Base-by-base conservation (phyloP, 768 basidiomycete species). In the Boletus insuetus region DNA sequence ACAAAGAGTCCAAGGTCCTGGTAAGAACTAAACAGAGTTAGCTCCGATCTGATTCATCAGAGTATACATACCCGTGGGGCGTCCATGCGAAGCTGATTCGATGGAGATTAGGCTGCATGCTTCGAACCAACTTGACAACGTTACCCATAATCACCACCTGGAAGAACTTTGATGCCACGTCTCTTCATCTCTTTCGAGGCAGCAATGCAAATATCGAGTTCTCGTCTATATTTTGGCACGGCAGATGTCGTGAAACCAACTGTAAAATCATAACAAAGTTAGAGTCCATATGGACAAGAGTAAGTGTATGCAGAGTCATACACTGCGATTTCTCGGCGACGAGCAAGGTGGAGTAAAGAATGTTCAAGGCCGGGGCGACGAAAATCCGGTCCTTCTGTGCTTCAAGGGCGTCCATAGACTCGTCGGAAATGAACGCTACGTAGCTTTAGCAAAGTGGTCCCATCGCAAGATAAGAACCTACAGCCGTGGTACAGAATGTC, bases 81-180 rank as follows among this genome's bases (percentile, higher is more conserved):
- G 71, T 73, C 71, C 71, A 62, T 3, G 59, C 63, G n/a, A 68
- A 66, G 9, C 57, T 69, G n/a, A 46, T 35, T 20, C 17, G 24
- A 48, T 16, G 20, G 3, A 56, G 11, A 24, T 60, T 3, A 60
- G 45, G 17, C 17, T 20, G 34, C 14, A 1, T 26, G 5, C 13
- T 34, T 48, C 22, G 37, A 45, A 41, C n/a, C 29, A 24, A 47
- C 20, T 6, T n/a, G 9, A 9, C 34, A 44, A 26, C 5, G 4
- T 56, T 59, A 71, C 71, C 73, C 73, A 40, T 74, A 74, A 51
- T 74, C 73, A 22, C 73, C 74, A 0, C 73, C 73, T 1, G 73
- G 73, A 43, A 74, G 68, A 24, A 74, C 31, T 53, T 69, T 74
- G 41, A 74, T 70, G 1, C 72, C 73, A 0, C 73, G 68, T 24